Evolutionary conservation across 139 green algal species (phyloP).

Genomic region (Chlorella sp.): DNA sequence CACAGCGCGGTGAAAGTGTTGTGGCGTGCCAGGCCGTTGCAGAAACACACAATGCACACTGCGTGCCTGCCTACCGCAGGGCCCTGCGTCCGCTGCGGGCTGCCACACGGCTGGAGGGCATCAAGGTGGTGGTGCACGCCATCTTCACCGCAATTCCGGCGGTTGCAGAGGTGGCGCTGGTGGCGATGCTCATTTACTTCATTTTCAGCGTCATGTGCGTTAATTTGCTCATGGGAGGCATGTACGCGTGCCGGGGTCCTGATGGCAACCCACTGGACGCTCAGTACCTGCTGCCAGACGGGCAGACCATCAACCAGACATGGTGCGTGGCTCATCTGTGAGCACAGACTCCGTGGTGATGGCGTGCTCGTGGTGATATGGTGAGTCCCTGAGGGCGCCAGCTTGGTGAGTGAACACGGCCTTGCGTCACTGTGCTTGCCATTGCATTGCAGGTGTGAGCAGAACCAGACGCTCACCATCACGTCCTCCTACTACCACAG

Average conservation of each 20-base stretch:
- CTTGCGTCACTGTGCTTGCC: too few relatives aligned
- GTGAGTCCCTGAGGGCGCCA: too few relatives aligned
- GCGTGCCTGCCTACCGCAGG: too few relatives aligned
- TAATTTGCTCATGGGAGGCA: slow-evolving; percentile 42
- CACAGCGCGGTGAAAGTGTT: too few relatives aligned
- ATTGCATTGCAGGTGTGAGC: not conserved
- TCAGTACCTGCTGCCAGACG: slow-evolving; percentile 28
- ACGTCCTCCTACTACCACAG: slow-evolving; percentile 32
- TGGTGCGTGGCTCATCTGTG: slow-evolving; percentile 15
- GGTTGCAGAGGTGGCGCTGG: slow-evolving; percentile 53
- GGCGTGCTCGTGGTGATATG: too few relatives aligned
- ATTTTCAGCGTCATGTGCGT: slow-evolving; percentile 55
- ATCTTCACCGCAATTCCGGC: slow-evolving; percentile 47
- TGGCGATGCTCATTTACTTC: slow-evolving; percentile 21
- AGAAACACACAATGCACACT: too few relatives aligned
- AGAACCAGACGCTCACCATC: slow-evolving; percentile 14
- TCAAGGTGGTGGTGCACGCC: slow-evolving; percentile 47
- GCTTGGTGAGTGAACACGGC: too few relatives aligned
- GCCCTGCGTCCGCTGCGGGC: slow-evolving; percentile 1
- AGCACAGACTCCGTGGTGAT: too few relatives aligned
- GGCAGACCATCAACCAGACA: slow-evolving; percentile 25
- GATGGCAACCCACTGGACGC: slow-evolving; percentile 22
- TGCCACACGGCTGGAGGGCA: slow-evolving; percentile 5
- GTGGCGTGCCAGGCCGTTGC: too few relatives aligned
- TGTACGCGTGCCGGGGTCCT: slow-evolving; percentile 11